Percentiles rank a stretch among this genome's conserved stretches.
These are phyloP conservation scores for Cryptococcus wingfieldii DNA, from an alignment of 1,284 basidiomycete species.

Conservation along the genomic window DNA sequence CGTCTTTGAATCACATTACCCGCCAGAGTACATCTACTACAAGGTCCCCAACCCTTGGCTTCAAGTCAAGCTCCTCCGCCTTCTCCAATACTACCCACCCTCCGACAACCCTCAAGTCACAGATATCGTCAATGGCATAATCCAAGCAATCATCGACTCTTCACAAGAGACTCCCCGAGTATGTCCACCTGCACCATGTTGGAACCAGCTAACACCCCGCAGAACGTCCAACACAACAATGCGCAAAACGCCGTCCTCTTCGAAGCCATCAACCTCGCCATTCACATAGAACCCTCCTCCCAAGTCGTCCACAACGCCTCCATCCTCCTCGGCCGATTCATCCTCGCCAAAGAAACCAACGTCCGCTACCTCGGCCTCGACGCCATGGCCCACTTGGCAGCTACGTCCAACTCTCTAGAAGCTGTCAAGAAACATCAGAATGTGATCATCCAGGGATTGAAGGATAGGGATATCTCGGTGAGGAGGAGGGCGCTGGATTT, in stretches of 20 bases:
- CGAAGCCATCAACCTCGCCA: slow-evolving; percentile 94
- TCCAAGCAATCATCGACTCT: slow-evolving; percentile 87
- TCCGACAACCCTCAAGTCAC: slow-evolving; percentile 81
- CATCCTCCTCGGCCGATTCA: slow-evolving; percentile 86
- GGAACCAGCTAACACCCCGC: slow-evolving; percentile 8
- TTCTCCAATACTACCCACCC: slow-evolving; percentile 93
- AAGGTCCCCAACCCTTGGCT: slow-evolving; percentile 92
- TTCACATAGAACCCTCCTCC: slow-evolving; percentile 91
- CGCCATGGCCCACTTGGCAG: slow-evolving; percentile 97
- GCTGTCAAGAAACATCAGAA: slow-evolving; percentile 93
- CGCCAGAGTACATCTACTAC: slow-evolving; percentile 90
- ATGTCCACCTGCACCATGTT: not conserved
- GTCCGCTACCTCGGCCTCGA: slow-evolving; percentile 96
- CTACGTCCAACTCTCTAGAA: slow-evolving; percentile 80
- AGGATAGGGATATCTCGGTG: slow-evolving; percentile 97
- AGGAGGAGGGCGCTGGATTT: slow-evolving; percentile 89
- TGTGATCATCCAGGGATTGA: slow-evolving; percentile 88
- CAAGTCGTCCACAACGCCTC: slow-evolving; percentile 86
- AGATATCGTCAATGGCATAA: slow-evolving; percentile 71
- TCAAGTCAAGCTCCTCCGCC: slow-evolving; percentile 88
- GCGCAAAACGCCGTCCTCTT: slow-evolving; percentile 98
- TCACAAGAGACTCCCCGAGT: slow-evolving; percentile 78
- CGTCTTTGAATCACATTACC: slow-evolving; percentile 83
- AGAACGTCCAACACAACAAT: slow-evolving; percentile 98
- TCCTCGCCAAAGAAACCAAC: slow-evolving; percentile 96